Conservation (phyloP, 1,284 basidiomycete species). For the Abortiporus biennis region DNA sequence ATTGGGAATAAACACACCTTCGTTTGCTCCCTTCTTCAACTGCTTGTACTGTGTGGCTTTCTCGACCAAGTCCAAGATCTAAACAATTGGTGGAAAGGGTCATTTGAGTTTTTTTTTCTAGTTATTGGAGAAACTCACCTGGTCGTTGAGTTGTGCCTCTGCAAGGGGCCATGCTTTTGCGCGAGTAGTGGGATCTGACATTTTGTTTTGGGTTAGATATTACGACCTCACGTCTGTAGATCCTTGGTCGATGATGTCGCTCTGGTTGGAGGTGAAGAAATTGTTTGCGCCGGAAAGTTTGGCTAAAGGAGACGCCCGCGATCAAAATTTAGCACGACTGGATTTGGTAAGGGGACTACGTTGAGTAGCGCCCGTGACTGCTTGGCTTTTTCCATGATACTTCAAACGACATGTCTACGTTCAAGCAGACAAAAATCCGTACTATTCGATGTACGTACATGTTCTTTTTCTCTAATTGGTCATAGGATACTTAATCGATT, state of each 20-base stretch:
- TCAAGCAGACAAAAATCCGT: too few relatives aligned
- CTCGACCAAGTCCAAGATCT: constrained; percentile 89
- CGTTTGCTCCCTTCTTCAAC: constrained; percentile 97
- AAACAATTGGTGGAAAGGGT: constrained; percentile 3
- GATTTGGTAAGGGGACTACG: too few relatives aligned
- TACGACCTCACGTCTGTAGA: constrained; percentile 70
- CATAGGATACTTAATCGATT: too few relatives aligned
- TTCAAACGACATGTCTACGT: too few relatives aligned
- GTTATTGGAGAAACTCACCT: constrained; percentile 49
- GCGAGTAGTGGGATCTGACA: constrained; percentile 47
- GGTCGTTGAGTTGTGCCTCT: constrained; percentile 86
- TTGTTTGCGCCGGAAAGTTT: too few relatives aligned
- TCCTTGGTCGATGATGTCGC: constrained; percentile 64
- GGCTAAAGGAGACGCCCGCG: too few relatives aligned
- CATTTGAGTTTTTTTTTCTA: constrained; percentile 3
- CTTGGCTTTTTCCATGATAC: too few relatives aligned
- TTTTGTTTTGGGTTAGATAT: constrained; percentile 23
- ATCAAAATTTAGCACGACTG: too few relatives aligned
- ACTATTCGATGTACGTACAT: too few relatives aligned
- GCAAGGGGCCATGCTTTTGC: constrained; percentile 94
- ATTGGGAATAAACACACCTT: constrained; percentile 50
- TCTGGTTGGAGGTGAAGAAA: too few relatives aligned
- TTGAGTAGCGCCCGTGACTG: too few relatives aligned
- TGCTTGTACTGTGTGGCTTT: constrained; percentile 93
- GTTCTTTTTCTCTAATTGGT: too few relatives aligned